Conservation (phyloP, 106 monocot species). For the Gastrodia elata region DNA sequence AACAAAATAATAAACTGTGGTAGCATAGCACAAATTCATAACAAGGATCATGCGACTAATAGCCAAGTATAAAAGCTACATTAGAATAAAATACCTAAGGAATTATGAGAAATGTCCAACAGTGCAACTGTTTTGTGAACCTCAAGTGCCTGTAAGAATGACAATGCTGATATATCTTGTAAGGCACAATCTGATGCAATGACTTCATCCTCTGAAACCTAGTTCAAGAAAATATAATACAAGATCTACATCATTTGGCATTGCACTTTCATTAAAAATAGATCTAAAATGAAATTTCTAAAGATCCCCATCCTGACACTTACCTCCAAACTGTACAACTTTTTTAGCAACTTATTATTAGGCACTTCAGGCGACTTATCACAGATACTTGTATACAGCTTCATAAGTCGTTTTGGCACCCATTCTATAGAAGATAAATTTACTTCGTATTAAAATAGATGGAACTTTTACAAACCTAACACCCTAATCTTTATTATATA, state of each 20-base stretch:
- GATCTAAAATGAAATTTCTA: conserved; percentile 4
- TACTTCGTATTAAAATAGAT: no score
- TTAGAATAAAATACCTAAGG: conserved; percentile 42
- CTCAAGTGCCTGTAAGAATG: conserved; percentile 74
- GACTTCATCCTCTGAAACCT: conserved; percentile 96
- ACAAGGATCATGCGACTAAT: background rate
- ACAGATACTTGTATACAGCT: conserved; percentile 65
- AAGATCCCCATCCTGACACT: background rate
- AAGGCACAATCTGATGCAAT: conserved; percentile 66
- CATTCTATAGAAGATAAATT: conserved; percentile 43
- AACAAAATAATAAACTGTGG: background rate
- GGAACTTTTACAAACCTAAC: no score
- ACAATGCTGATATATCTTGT: conserved; percentile 67
- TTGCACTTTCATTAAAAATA: background rate
- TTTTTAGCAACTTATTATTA: conserved; percentile 52
- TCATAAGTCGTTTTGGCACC: conserved; percentile 84
- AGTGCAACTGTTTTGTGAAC: conserved; percentile 66
- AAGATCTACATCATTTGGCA: background rate
- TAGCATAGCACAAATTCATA: background rate
- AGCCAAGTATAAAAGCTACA: background rate
- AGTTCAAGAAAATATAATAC: background rate
- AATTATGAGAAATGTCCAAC: conserved; percentile 84
- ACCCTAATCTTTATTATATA: no score
- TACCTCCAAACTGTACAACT: conserved; percentile 81
- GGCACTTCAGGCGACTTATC: conserved; percentile 50